Conservation (phyloP, 2,329 filamentous ascomycete genomes). For the Paecilomyces formosus region DNA sequence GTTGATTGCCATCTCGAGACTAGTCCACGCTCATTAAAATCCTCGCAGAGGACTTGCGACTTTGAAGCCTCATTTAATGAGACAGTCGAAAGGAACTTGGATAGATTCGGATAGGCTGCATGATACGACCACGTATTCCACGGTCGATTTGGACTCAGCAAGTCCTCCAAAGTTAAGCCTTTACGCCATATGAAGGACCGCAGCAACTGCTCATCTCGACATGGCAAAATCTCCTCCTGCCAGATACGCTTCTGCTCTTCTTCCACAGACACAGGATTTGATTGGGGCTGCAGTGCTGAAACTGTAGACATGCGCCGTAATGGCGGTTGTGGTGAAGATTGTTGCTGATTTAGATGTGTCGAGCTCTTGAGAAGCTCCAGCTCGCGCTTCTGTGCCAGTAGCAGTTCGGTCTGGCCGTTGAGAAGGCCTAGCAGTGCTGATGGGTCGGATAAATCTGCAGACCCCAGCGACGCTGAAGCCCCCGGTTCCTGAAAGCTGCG, state of each 20-base stretch:
- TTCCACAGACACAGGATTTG: background rate
- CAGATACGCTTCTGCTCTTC: background rate
- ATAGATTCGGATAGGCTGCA: conserved; percentile 5
- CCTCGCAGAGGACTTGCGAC: conserved; percentile 3
- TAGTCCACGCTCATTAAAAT: background rate
- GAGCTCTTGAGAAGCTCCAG: background rate
- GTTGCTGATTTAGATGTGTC: background rate
- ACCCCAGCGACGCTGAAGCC: background rate
- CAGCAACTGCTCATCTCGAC: background rate
- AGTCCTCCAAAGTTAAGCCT: background rate
- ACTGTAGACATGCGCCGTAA: background rate
- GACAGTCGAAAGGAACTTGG: conserved; percentile 1
- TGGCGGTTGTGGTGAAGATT: background rate
- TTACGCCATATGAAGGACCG: background rate
- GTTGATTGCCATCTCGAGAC: conserved; percentile 1
- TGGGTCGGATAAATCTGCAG: background rate
- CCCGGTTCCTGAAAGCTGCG: background rate
- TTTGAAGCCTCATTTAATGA: conserved; percentile 3
- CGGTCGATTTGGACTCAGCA: background rate
- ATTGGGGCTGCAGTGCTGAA: background rate
- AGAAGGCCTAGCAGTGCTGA: background rate
- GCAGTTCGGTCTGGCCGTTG: background rate
- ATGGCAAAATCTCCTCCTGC: background rate
- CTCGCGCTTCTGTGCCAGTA: conserved; percentile 1
- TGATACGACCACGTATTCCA: conserved; percentile 4